Evolutionary conservation across 306 rosid genomes (phyloP).

Genomic region (Begonia loranthoides): DNA sequence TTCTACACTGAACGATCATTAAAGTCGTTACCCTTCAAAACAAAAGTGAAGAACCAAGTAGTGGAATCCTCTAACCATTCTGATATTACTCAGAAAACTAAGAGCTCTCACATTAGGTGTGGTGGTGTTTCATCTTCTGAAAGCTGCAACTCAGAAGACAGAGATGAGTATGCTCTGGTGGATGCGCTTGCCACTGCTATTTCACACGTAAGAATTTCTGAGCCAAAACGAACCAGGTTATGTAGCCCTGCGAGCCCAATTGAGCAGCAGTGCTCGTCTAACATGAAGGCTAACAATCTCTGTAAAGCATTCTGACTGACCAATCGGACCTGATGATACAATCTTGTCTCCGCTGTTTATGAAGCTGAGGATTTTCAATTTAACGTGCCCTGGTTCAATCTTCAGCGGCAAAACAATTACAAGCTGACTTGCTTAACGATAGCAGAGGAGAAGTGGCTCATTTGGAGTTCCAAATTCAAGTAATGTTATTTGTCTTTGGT

Average conservation of each 20-base stretch:
- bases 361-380: too few species aligned
- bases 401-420: too few species aligned
- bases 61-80: slow-evolving; percentile 32
- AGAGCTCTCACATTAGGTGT: neutral
- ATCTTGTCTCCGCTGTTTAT: neutral
- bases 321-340: slow-evolving; percentile 21
- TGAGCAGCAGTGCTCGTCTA: slow-evolving; percentile 95
- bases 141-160: slow-evolving; percentile 55
- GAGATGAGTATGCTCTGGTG: slow-evolving; percentile 47
- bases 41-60: slow-evolving; percentile 37
- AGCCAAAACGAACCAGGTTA: slow-evolving; percentile 83
- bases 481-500: neutral
- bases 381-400: too few species aligned
- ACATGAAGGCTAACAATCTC: slow-evolving; percentile 90
- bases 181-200: slow-evolving; percentile 90
- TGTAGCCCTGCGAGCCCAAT: slow-evolving; percentile 76
- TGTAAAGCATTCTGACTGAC: slow-evolving; percentile 85
- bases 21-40: slow-evolving; percentile 42
- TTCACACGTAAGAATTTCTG: slow-evolving; percentile 91
- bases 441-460: too few species aligned
- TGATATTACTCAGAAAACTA: slow-evolving; percentile 24
- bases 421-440: too few species aligned
- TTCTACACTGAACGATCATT: slow-evolving; percentile 69
- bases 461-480: neutral
- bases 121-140: slow-evolving; percentile 33